Evolutionary conservation across 1,139 yeast species (phyloP).

Genomic region (Nakaseomyces kungkrabaensis): DNA sequence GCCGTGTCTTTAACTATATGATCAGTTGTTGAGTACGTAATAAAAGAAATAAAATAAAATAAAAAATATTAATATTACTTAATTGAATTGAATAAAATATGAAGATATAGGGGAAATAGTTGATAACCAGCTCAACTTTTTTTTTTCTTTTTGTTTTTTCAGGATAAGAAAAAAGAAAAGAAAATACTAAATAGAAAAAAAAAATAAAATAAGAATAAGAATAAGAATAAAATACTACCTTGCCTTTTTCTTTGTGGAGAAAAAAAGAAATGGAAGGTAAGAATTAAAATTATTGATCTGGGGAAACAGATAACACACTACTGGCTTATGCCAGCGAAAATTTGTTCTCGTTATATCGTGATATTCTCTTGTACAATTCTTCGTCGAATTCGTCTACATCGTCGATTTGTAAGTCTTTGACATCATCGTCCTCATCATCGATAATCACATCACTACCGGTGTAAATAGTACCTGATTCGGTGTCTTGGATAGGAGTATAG

Average conservation of each 20-base stretch:
- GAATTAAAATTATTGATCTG: no score
- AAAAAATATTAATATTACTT: no score
- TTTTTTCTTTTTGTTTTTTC: no score
- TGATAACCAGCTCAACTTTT: not conserved
- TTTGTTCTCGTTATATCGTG: constrained; percentile 5
- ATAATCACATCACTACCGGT: constrained; percentile 4
- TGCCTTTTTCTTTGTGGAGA: no score
- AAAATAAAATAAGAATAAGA: no score
- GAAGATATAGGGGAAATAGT: not conserved
- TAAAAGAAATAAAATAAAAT: no score
- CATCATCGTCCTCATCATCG: constrained; percentile 22
- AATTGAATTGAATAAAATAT: not conserved
- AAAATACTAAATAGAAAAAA: no score
- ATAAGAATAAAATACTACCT: no score
- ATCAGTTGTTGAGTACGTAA: no score
- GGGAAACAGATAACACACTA: no score
- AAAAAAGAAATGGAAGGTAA: not conserved
- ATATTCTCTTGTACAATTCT: constrained; percentile 22
- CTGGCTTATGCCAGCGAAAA: not conserved
- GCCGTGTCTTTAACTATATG: no score
- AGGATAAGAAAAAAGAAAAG: no score
- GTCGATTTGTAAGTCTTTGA: constrained; percentile 22
- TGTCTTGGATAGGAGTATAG: not conserved
- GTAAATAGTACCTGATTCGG: constrained; percentile 6
- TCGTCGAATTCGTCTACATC: constrained; percentile 27